phyloP scores from a whole-genome alignment of 371 early-diverging fungal genomes.

The Mucor indicus region DNA sequence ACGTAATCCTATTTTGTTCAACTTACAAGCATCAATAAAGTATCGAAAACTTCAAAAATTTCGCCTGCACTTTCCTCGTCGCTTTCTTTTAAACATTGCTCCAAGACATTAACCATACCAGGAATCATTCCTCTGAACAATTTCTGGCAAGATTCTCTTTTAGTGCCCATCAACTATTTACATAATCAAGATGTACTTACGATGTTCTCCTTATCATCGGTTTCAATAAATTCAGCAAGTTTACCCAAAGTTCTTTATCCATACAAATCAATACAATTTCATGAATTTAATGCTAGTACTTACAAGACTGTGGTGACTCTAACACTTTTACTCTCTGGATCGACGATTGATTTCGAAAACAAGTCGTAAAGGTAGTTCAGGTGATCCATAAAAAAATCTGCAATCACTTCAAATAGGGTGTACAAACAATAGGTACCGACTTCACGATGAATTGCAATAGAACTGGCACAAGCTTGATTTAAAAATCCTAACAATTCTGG shows the following conservation, averaged over 20 bases:
- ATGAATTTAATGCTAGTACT: constrained; percentile 19
- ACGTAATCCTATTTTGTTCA: too few relatives aligned
- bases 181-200: constrained; percentile 23
- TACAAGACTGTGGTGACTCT: constrained; percentile 74
- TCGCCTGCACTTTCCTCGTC: constrained; percentile 72
- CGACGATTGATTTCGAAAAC: constrained; percentile 71
- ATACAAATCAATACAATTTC: too few relatives aligned
- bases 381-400: constrained; percentile 68
- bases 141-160: constrained; percentile 30
- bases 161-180: background rate
- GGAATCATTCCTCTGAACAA: constrained; percentile 75
- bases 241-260: constrained; percentile 51
- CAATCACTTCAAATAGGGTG: constrained; percentile 80
- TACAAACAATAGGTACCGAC: constrained; percentile 82
- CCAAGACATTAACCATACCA: constrained; percentile 79
- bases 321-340: constrained; percentile 81
- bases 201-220: constrained; percentile 62
- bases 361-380: constrained; percentile 66
- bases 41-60: constrained; percentile 86
- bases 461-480: constrained; percentile 71
- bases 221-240: constrained; percentile 79
- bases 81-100: constrained; percentile 64
- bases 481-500: constrained; percentile 74
- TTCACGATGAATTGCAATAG: constrained; percentile 76
- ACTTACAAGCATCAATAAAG: constrained; percentile 64